Conservation (phyloP, 257 asterid genomes). For the Pogostemon cablin region DNA sequence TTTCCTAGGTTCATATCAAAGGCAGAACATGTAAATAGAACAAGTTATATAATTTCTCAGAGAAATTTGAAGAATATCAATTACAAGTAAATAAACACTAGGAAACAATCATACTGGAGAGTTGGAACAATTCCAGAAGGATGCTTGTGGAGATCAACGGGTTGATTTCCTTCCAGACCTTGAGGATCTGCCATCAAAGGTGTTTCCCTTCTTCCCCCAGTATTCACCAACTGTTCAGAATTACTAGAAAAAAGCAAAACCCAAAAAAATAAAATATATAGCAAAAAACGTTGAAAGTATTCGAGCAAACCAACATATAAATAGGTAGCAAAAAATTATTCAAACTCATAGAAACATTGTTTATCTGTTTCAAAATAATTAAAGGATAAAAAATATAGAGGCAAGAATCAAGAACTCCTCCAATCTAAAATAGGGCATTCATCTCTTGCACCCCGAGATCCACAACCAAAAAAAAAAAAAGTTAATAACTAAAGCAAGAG, state of each 20-base stretch:
- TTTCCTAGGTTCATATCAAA: background rate
- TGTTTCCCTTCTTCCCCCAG: constrained; percentile 26
- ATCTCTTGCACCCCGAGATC: background rate
- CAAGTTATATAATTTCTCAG: background rate
- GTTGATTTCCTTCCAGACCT: constrained; percentile 71
- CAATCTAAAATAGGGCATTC: background rate
- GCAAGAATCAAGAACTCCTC: constrained; percentile 6
- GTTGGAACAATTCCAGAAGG: constrained; percentile 90
- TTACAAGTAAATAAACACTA: background rate
- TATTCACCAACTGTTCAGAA: constrained; percentile 23
- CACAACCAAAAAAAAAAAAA: background rate
- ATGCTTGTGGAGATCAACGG: constrained; percentile 77
- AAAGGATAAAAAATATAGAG: no score
- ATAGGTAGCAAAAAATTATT: background rate
- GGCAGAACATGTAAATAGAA: background rate
- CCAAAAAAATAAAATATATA: background rate
- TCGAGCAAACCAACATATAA: constrained; percentile 23
- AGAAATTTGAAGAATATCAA: constrained; percentile 5
- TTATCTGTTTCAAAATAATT: background rate
- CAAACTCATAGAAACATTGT: background rate
- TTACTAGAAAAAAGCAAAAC: background rate
- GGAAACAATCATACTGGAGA: constrained; percentile 62
- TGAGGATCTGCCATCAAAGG: constrained; percentile 77
- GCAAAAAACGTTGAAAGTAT: background rate
- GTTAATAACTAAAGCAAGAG: background rate